Percentiles rank a stretch among this genome's conserved stretches.
Evolutionary conservation across 164 flowering plant species (phyloP).

Genomic region (Santalum album): DNA sequence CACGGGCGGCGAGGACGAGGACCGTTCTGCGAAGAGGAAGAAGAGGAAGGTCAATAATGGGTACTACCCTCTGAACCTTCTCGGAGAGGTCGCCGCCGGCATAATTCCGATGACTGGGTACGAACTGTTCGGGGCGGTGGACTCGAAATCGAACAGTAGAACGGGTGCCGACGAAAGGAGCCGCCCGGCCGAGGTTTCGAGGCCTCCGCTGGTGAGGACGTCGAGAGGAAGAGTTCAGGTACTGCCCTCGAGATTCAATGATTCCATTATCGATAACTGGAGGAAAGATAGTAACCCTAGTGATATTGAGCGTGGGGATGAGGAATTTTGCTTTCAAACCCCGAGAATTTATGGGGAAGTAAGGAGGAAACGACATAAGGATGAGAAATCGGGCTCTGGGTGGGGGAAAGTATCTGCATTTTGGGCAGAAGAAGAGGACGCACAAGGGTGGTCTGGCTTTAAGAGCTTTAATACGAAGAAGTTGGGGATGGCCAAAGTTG

Average conservation of each 20-base stretch:
- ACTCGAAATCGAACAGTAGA: neutral
- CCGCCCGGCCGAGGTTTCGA: neutral
- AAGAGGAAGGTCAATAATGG: neutral
- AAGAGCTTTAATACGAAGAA: neutral
- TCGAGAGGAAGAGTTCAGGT: constrained; percentile 2
- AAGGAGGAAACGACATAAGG: neutral
- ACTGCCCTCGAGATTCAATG: neutral
- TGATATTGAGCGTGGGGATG: neutral
- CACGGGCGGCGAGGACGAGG: neutral
- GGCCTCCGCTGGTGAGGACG: neutral
- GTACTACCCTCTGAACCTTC: neutral
- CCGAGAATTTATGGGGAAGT: neutral
- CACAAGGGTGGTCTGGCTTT: neutral
- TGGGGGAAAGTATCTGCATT: neutral
- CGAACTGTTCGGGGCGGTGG: neutral
- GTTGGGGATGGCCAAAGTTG: neutral
- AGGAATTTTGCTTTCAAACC: neutral
- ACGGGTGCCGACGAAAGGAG: neutral
- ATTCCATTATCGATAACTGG: constrained; percentile 1
- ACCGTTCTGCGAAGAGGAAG: neutral
- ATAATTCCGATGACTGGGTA: neutral
- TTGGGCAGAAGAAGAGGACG: neutral
- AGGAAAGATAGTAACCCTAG: neutral
- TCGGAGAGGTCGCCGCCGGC: constrained; percentile 2
- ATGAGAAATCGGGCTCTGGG: neutral